These are phyloP conservation scores for Erysimum cheiri DNA, from an alignment of 441 rosid genomes.

Conservation along the genomic window DNA sequence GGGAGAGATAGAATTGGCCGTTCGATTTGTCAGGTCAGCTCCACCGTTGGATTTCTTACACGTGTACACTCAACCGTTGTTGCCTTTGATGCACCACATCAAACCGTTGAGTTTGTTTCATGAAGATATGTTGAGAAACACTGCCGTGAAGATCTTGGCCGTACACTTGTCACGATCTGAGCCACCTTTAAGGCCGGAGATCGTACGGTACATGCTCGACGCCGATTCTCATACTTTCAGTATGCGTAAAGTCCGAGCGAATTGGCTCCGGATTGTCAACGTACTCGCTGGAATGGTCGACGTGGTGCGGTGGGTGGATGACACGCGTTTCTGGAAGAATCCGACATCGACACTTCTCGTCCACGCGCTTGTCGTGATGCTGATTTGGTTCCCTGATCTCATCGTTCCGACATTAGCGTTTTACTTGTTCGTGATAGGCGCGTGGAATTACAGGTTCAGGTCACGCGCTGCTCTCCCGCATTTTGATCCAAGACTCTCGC, in stretches of 20 bases:
- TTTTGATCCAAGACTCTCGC: conserved; percentile 59
- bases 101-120: conserved; percentile 59
- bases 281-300: conserved; percentile 53
- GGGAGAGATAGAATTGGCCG: conserved; percentile 68
- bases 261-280: conserved; percentile 63
- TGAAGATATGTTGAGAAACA: conserved; percentile 53
- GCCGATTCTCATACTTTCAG: conserved; percentile 60
- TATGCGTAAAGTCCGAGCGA: conserved; percentile 66
- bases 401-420: conserved; percentile 60
- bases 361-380: conserved; percentile 59
- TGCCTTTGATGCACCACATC: conserved; percentile 66
- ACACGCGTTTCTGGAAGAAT: conserved; percentile 67
- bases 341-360: conserved; percentile 62
- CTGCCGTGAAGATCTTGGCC: conserved; percentile 52
- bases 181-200: conserved; percentile 59
- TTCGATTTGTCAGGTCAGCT: conserved; percentile 59
- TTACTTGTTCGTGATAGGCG: conserved; percentile 62
- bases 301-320: conserved; percentile 61
- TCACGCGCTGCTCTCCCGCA: conserved; percentile 51
- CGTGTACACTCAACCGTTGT: conserved; percentile 61
- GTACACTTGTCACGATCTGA: conserved; percentile 62
- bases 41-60: conserved; percentile 62
- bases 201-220: conserved; percentile 66
- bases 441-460: conserved; percentile 62
- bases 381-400: conserved; percentile 70